Evolutionary conservation across 1,139 yeast species (phyloP).

Genomic region (Hyphopichia pseudoburtonii): DNA sequence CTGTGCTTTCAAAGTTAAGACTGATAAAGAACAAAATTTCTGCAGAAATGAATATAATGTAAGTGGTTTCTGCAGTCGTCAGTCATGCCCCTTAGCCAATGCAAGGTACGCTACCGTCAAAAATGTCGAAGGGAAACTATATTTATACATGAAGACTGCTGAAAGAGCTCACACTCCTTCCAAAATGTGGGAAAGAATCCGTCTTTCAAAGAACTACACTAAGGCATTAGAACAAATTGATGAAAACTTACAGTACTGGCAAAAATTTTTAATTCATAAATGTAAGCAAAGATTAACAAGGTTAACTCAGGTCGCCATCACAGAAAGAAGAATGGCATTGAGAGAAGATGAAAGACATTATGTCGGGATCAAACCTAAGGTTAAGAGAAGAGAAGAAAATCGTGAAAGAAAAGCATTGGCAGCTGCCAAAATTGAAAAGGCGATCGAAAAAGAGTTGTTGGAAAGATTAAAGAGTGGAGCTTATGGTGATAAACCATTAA

Average conservation of each 20-base stretch:
- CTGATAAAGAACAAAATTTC: conserved; percentile 77
- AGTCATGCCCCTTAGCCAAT: conserved; percentile 94
- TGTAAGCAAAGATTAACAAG: conserved; percentile 95
- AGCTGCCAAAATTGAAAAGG: conserved; percentile 95
- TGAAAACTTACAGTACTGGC: conserved; percentile 87
- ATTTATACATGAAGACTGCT: conserved; percentile 93
- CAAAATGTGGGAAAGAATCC: conserved; percentile 91
- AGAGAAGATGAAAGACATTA: conserved; percentile 90
- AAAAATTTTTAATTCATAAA: conserved; percentile 83
- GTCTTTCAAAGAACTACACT: conserved; percentile 81
- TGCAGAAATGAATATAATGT: conserved; percentile 89
- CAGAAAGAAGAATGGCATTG: conserved; percentile 91
- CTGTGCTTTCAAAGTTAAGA: conserved; percentile 82
- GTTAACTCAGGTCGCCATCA: conserved; percentile 90
- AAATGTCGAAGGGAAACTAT: conserved; percentile 81
- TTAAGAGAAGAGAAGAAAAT: conserved; percentile 87
- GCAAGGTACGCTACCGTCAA: conserved; percentile 95
- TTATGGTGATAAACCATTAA: conserved; percentile 94
- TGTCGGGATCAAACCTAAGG: conserved; percentile 91
- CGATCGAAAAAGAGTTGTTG: conserved; percentile 90
- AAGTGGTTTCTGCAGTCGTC: conserved; percentile 86
- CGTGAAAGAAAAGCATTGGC: conserved; percentile 95
- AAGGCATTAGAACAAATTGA: conserved; percentile 88
- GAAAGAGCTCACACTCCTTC: conserved; percentile 96
- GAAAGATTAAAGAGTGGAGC: conserved; percentile 97